phyloP scores from a whole-genome alignment of 2,329 filamentous ascomycete species.

The Colletotrichum filicis region DNA sequence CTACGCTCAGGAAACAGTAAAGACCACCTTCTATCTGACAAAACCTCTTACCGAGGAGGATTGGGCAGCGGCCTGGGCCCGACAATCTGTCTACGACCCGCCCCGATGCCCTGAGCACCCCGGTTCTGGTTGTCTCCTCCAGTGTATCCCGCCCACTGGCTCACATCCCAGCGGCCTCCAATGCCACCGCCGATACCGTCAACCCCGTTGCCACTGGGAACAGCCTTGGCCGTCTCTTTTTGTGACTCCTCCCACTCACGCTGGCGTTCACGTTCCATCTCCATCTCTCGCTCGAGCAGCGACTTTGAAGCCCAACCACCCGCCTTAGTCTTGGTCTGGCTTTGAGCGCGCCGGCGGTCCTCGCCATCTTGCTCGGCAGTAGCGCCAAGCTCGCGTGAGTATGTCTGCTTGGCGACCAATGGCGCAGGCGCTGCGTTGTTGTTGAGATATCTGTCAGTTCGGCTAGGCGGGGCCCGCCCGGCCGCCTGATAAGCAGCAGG shows the following conservation, averaged over 20 bases:
- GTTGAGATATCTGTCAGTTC: constrained; percentile 69
- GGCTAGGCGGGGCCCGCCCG: constrained; percentile 45
- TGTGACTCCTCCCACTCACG: constrained; percentile 84
- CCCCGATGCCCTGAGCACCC: constrained; percentile 73
- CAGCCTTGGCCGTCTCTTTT: constrained; percentile 68
- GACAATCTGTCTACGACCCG: constrained; percentile 81
- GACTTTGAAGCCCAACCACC: constrained; percentile 75
- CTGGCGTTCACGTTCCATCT: constrained; percentile 80
- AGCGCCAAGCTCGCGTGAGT: constrained; percentile 65
- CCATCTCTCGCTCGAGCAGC: constrained; percentile 83
- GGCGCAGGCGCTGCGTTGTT: constrained; percentile 61
- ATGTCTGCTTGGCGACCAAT: constrained; percentile 56
- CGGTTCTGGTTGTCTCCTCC: constrained; percentile 81
- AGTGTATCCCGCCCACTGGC: constrained; percentile 79
- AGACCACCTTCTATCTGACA: background rate
- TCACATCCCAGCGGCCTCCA: constrained; percentile 78
- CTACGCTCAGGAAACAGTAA: constrained; percentile 1
- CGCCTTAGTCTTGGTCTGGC: constrained; percentile 70
- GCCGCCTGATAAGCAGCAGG: constrained; percentile 49
- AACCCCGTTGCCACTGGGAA: constrained; percentile 61
- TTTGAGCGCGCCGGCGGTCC: constrained; percentile 67
- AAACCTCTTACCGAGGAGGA: constrained; percentile 11
- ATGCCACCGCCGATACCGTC: constrained; percentile 76
- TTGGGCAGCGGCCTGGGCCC: constrained; percentile 75
- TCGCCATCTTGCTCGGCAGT: constrained; percentile 72